Base-by-base conservation (phyloP, 352 stramenopile species). In the Peronospora destructor region DNA sequence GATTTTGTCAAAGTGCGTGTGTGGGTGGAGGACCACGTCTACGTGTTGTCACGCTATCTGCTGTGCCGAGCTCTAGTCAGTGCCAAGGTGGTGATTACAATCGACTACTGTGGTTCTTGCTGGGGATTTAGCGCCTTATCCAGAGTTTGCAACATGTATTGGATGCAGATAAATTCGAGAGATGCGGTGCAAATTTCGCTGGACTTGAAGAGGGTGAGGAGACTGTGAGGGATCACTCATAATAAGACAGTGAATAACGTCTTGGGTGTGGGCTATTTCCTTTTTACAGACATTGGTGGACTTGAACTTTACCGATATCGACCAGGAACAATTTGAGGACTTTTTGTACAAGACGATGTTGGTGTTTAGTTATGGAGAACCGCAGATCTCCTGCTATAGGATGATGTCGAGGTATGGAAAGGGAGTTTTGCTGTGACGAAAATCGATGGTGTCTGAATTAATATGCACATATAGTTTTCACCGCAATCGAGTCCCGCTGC, bases 261-360 rank as follows among this genome's bases (percentile, higher is more conserved):
- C n/a, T 36, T 44, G 23, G 23, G 4, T 3, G 28, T 11, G 13
- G n/a, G 17, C 33, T 16, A 53, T 38, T 17, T 66, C 16, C 6
- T 49, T 34, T 11, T 21, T 36, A 30, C 40, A 94, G 83, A 94
- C 83, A 36, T 66, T 94, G 10, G 83, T 94, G 45, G 83, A 94
- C 42, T 60, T 94, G 19, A 84, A 82, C 14, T 60, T 94, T 33
- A 89, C 74, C 9, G 80, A 94, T 51, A 94, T 94, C 38, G 65
- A 85, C 16, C 83, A 93, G 76, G 83, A 94, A 45, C 80, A 91
- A 71, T 94, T 94, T 49, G 83, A 94, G 50, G 82, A 94, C 46
- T 94, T 94, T 58, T 53, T 94, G 48, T 94, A 94, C 69, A 94
- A 94, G 63, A 94, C 83, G 6, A 89, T 94, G 78, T 67, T 87